Conservation (phyloP, 1,284 basidiomycete species). For the Boletus semigastroideus region DNA sequence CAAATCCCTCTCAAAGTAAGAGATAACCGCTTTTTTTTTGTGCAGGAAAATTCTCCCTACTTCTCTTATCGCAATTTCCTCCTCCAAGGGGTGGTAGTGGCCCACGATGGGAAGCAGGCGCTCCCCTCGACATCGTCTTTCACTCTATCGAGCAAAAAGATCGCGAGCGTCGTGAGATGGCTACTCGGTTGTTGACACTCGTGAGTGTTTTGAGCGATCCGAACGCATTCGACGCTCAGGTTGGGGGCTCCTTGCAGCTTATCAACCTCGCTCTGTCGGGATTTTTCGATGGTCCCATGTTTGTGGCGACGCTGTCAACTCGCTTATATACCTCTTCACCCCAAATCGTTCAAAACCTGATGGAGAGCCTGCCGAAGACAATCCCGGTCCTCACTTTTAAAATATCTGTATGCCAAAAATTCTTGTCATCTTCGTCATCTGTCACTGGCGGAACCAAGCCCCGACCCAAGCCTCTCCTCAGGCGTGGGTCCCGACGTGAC, state of each 20-base stretch:
- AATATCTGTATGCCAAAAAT: slow-evolving; percentile 47
- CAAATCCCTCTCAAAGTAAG: background rate
- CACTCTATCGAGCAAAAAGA: slow-evolving; percentile 49
- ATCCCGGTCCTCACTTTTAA: slow-evolving; percentile 46
- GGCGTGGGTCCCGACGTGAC: slow-evolving; percentile 23
- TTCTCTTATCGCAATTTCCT: slow-evolving; percentile 67
- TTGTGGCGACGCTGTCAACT: slow-evolving; percentile 47
- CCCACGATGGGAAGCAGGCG: slow-evolving; percentile 56
- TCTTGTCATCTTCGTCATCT: slow-evolving; percentile 32
- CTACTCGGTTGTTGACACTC: slow-evolving; percentile 50
- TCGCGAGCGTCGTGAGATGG: slow-evolving; percentile 41
- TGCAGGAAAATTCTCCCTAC: slow-evolving; percentile 54
- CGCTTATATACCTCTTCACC: slow-evolving; percentile 42
- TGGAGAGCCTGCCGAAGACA: slow-evolving; percentile 44
- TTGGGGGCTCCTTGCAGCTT: slow-evolving; percentile 39
- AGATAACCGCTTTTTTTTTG: slow-evolving; percentile 11
- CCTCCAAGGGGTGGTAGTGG: slow-evolving; percentile 46
- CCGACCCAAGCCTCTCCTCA: slow-evolving; percentile 37
- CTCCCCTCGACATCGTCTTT: slow-evolving; percentile 56
- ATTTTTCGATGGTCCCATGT: slow-evolving; percentile 48
- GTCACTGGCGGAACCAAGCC: slow-evolving; percentile 17
- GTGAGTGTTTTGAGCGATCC: slow-evolving; percentile 35
- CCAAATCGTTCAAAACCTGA: slow-evolving; percentile 37
- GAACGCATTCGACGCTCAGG: background rate
- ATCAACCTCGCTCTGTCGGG: slow-evolving; percentile 52